phyloP scores from a whole-genome alignment of 2,329 filamentous ascomycete genomes.

The Talaromyces sp. region DNA sequence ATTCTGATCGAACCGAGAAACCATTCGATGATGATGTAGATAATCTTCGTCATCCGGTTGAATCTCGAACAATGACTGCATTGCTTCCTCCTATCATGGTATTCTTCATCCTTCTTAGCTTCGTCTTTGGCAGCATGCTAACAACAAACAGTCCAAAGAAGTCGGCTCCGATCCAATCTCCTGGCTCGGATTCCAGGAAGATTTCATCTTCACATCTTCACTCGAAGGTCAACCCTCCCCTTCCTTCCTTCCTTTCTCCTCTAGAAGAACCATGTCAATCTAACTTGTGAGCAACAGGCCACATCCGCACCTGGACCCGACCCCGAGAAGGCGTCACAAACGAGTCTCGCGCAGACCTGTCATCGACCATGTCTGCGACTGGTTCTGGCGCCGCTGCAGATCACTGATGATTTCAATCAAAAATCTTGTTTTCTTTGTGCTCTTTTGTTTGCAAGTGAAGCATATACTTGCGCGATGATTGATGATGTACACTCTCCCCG shows the following conservation, averaged over 20 bases:
- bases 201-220: constrained; percentile 89
- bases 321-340: constrained; percentile 51
- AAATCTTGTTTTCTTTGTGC: neutral
- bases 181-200: constrained; percentile 91
- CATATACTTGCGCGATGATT: constrained; percentile 1
- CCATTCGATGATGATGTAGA: constrained; percentile 51
- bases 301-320: constrained; percentile 72
- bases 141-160: constrained; percentile 65
- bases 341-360: constrained; percentile 32
- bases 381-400: constrained; percentile 9
- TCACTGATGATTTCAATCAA: neutral
- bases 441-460: neutral
- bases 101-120: constrained; percentile 36
- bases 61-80: constrained; percentile 78
- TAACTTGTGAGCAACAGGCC: constrained; percentile 45
- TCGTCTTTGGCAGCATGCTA: neutral
- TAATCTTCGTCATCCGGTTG: constrained; percentile 73
- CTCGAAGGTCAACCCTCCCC: constrained; percentile 69
- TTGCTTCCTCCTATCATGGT: constrained; percentile 89
- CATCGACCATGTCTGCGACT: constrained; percentile 21
- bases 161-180: constrained; percentile 83
- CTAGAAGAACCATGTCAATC: too few species aligned
- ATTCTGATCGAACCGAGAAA: constrained; percentile 62
- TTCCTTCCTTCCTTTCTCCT: too few species aligned
- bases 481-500: neutral